Conservation (phyloP, 2,329 filamentous ascomycete species). For the Botrytis deweyae region DNA sequence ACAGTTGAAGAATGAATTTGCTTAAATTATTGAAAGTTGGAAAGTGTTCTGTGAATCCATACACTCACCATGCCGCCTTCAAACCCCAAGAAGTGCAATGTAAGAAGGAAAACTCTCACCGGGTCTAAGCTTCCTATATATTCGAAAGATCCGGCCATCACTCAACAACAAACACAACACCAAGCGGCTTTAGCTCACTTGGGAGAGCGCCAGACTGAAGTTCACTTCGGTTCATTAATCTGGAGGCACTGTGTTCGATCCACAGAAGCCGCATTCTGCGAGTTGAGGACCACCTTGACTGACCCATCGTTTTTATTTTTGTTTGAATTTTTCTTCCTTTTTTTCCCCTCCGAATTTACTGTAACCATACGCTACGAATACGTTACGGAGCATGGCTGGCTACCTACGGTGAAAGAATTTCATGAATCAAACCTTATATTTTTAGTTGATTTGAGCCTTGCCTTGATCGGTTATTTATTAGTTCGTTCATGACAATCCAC, state of each 20-base stretch:
- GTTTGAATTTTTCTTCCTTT: neutral
- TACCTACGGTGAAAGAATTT: neutral
- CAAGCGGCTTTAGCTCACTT: slow-evolving; percentile 23
- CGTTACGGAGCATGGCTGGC: neutral
- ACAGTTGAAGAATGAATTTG: too few species aligned
- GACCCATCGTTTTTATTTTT: neutral
- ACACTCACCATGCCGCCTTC: too few species aligned
- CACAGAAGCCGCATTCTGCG: slow-evolving; percentile 24
- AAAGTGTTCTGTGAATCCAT: too few species aligned
- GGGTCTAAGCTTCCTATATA: neutral
- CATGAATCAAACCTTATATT: neutral
- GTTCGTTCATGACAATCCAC: neutral
- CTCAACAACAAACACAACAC: slow-evolving; percentile 1
- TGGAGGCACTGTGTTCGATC: slow-evolving; percentile 24
- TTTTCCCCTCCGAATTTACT: neutral
- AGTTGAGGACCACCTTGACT: neutral
- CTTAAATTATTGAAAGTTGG: too few species aligned
- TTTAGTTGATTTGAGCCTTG: neutral
- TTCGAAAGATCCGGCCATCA: rapidly evolving
- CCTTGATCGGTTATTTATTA: too few species aligned
- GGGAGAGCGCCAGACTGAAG: slow-evolving; percentile 24
- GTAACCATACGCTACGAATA: neutral
- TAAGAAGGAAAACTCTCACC: neutral
- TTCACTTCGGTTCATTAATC: slow-evolving; percentile 21
- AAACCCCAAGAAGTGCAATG: neutral